These are phyloP conservation scores for Coccomyxa sp. DNA, from an alignment of 139 green algal species.

Conservation along the genomic window DNA sequence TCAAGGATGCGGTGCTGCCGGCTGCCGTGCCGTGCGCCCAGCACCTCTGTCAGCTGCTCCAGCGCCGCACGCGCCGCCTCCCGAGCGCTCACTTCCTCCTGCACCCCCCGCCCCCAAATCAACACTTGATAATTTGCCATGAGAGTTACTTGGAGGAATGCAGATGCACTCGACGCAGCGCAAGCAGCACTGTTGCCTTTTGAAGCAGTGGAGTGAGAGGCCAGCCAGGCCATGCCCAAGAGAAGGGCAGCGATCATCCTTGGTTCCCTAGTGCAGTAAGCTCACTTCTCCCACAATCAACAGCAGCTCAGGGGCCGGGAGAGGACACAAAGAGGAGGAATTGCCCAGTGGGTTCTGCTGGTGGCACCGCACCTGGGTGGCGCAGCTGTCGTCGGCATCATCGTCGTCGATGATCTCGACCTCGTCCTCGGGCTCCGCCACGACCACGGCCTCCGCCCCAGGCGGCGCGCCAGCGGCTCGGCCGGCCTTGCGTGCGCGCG, in stretches of 20 bases:
- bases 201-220: too few species aligned
- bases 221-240: too few species aligned
- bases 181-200: too few species aligned
- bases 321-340: too few species aligned
- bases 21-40: neutral
- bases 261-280: too few species aligned
- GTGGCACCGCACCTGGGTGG: neutral
- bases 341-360: too few species aligned
- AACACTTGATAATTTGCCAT: too few species aligned
- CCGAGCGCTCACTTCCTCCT: conserved; percentile 18
- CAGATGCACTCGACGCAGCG: too few species aligned
- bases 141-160: too few species aligned
- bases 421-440: neutral
- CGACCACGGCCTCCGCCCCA: neutral
- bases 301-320: too few species aligned
- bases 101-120: neutral
- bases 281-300: too few species aligned
- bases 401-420: conserved; percentile 4
- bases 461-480: neutral
- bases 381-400: neutral
- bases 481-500: neutral
- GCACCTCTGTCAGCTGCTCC: neutral
- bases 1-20: conserved; percentile 4
- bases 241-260: too few species aligned
- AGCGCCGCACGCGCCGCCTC: conserved; percentile 3